A percentile compares a stretch with the other conserved stretches of the same genome.
Evolutionary conservation across 2,329 filamentous ascomycete species (phyloP).

Genomic region (Cephalotrichum gorgonifer): DNA sequence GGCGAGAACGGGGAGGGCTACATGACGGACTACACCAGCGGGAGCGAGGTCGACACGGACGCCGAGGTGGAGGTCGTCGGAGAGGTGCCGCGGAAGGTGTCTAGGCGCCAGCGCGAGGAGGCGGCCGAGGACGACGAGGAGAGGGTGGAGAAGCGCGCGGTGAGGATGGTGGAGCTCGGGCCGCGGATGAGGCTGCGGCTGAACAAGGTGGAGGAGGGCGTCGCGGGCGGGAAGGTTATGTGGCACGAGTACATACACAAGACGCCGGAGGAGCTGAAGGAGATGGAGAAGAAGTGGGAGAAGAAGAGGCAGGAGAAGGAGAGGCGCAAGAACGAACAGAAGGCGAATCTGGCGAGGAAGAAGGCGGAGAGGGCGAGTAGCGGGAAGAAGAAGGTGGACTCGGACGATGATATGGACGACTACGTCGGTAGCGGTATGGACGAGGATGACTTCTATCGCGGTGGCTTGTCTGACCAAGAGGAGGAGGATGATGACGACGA

Average conservation of each 20-base stretch:
- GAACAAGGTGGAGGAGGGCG: slow-evolving; percentile 91
- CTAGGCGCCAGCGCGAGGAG: slow-evolving; percentile 18
- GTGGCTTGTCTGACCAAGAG: slow-evolving; percentile 5
- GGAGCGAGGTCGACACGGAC: slow-evolving; percentile 88
- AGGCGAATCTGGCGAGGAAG: slow-evolving; percentile 84
- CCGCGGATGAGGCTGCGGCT: slow-evolving; percentile 81
- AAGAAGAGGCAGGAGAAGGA: slow-evolving; percentile 71
- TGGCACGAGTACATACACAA: slow-evolving; percentile 97
- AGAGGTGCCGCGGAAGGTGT: slow-evolving; percentile 50
- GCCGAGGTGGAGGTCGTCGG: slow-evolving; percentile 83
- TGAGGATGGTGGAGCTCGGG: slow-evolving; percentile 87
- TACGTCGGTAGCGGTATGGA: slow-evolving; percentile 26
- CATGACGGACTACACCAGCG: slow-evolving; percentile 73
- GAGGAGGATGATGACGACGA: slow-evolving; percentile 6
- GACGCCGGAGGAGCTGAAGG: slow-evolving; percentile 63
- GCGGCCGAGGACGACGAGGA: slow-evolving; percentile 30
- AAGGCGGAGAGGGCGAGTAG: slow-evolving; percentile 35
- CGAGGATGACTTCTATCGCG: slow-evolving; percentile 29
- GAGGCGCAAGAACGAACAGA: slow-evolving; percentile 69
- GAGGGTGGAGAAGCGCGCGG: slow-evolving; percentile 70
- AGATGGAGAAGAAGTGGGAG: slow-evolving; percentile 77
- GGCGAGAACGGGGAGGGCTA: slow-evolving; percentile 70
- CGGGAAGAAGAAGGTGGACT: slow-evolving; percentile 19
- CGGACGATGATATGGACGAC: slow-evolving; percentile 26
- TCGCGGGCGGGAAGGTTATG: slow-evolving; percentile 84